A percentile compares a stretch with the other conserved stretches of the same genome.
Conservation (phyloP, 805 yeast species). For the Gaillardinia entomophila region DNA sequence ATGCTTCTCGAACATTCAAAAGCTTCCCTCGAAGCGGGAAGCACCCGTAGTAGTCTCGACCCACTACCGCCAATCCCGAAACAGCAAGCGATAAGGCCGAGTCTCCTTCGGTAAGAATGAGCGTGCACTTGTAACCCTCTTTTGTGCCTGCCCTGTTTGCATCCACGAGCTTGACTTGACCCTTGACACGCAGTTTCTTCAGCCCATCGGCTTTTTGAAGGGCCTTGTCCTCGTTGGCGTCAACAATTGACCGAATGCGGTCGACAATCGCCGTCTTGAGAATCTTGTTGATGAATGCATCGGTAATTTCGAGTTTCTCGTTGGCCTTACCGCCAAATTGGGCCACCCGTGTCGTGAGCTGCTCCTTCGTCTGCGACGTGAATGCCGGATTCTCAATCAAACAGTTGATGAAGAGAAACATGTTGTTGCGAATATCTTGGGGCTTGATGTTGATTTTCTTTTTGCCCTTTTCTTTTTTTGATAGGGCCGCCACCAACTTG, state of each 20-base stretch:
- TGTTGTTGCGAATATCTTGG: slow-evolving; percentile 81
- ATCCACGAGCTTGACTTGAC: slow-evolving; percentile 85
- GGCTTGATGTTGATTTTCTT: slow-evolving; percentile 72
- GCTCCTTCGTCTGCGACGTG: slow-evolving; percentile 96
- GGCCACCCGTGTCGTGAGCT: slow-evolving; percentile 78
- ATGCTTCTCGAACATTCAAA: slow-evolving; percentile 92
- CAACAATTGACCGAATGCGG: slow-evolving; percentile 76
- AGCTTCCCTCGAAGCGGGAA: slow-evolving; percentile 94
- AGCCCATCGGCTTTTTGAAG: slow-evolving; percentile 85
- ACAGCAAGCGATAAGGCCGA: slow-evolving; percentile 92
- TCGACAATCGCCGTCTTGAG: slow-evolving; percentile 64
- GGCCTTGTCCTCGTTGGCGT: slow-evolving; percentile 81
- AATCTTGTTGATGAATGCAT: slow-evolving; percentile 66
- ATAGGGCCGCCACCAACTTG: slow-evolving; percentile 64
- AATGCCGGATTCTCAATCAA: slow-evolving; percentile 94
- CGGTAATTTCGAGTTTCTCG: slow-evolving; percentile 61
- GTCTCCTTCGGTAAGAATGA: slow-evolving; percentile 94
- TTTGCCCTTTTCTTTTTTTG: slow-evolving; percentile 59
- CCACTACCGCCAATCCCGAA: slow-evolving; percentile 90
- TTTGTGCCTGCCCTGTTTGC: slow-evolving; percentile 95
- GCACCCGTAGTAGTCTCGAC: slow-evolving; percentile 91
- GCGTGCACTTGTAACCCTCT: slow-evolving; percentile 87
- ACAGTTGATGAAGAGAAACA: slow-evolving; percentile 89
- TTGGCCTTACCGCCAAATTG: slow-evolving; percentile 77
- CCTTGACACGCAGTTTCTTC: slow-evolving; percentile 78